These are phyloP conservation scores for Barnettozyma vustinii DNA, from an alignment of 805 yeast genomes.

Conservation along the genomic window DNA sequence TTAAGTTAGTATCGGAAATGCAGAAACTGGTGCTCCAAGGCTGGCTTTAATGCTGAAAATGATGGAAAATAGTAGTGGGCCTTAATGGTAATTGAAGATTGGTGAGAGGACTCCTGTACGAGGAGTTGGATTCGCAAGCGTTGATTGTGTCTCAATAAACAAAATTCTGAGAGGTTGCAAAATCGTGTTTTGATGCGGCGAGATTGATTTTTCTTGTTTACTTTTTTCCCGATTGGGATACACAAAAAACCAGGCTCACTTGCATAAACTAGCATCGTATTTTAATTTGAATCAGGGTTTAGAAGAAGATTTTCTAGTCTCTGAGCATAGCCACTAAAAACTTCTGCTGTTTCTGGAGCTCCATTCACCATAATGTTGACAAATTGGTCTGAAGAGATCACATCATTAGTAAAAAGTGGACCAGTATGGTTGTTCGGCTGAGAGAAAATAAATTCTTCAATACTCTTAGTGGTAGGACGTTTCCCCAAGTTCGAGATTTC, in stretches of 20 bases:
- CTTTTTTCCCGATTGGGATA: constrained; percentile 10
- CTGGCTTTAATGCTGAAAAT: too few relatives aligned
- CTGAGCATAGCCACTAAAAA: background rate
- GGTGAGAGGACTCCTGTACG: too few relatives aligned
- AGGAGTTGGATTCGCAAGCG: background rate
- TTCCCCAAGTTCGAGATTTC: constrained; percentile 10
- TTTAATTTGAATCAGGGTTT: background rate
- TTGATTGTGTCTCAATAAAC: background rate
- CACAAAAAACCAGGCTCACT: background rate
- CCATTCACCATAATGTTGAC: constrained; percentile 5
- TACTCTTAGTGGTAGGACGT: background rate
- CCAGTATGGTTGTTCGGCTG: constrained; percentile 11
- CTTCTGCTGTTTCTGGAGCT: constrained; percentile 3
- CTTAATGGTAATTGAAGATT: too few relatives aligned
- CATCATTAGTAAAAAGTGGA: constrained; percentile 6
- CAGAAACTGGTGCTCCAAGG: too few relatives aligned
- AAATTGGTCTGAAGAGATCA: constrained; percentile 2
- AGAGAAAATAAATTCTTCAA: constrained; percentile 6
- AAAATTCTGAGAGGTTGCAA: background rate
- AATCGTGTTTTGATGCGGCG: background rate
- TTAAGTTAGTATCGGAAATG: too few relatives aligned
- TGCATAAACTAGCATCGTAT: background rate
- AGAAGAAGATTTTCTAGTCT: background rate
- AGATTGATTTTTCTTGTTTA: constrained; percentile 6
- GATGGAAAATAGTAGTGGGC: too few relatives aligned